Evolutionary conservation across 768 basidiomycete genomes (phyloP).

Genomic region (Lentinula raphanica): DNA sequence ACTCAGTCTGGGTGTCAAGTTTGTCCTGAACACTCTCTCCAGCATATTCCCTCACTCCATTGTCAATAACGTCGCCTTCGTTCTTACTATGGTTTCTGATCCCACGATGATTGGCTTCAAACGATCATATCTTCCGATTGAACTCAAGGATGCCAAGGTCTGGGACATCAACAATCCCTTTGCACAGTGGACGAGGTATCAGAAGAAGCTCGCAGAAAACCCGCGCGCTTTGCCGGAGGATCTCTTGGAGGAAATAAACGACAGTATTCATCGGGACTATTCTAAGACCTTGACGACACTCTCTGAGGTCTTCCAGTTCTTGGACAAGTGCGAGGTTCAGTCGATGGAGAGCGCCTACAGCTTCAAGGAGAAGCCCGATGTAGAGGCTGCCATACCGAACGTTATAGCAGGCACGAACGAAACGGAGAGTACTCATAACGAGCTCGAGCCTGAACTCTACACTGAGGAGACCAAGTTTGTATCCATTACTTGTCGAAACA

Average conservation of each 20-base stretch:
- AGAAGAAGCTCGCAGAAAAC: not conserved
- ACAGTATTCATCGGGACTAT: not conserved
- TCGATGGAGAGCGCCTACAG: slow-evolving; percentile 10
- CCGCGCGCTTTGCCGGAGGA: not conserved
- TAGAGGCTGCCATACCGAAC: not conserved
- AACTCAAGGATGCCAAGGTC: not conserved
- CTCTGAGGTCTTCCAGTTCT: slow-evolving; percentile 11
- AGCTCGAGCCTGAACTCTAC: not conserved
- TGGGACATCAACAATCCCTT: not conserved
- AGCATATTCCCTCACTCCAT: slow-evolving; percentile 21
- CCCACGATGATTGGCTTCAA: slow-evolving; percentile 19
- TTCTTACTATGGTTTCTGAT: slow-evolving; percentile 20
- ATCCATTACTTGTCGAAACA: too few relatives aligned
- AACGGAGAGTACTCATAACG: not conserved
- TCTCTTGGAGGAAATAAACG: not conserved
- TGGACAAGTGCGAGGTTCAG: slow-evolving; percentile 11
- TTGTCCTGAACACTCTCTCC: slow-evolving; percentile 17
- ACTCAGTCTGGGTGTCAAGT: slow-evolving; percentile 18
- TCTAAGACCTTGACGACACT: slow-evolving; percentile 12
- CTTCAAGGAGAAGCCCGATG: not conserved
- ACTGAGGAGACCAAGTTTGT: too few relatives aligned
- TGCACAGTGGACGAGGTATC: not conserved
- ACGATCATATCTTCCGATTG: not conserved
- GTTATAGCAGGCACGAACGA: not conserved
- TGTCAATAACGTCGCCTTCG: slow-evolving; percentile 20